phyloP scores from a whole-genome alignment of 495 filamentous ascomycete species.

The Zalerion maritima region DNA sequence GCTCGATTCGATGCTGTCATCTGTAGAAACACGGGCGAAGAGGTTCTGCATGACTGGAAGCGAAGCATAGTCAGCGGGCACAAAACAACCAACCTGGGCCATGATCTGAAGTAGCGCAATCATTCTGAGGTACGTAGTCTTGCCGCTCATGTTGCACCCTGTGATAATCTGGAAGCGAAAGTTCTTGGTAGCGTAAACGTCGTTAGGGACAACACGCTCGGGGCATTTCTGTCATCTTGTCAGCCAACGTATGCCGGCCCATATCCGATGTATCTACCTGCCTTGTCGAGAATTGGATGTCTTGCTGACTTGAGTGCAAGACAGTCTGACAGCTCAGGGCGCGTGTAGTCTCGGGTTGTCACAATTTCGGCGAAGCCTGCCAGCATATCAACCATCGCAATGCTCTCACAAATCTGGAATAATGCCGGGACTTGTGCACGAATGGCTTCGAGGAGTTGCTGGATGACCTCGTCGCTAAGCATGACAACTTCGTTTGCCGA shows the following conservation, averaged over 20 bases:
- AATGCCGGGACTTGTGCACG: conserved; percentile 51
- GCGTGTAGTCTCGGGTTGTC: conserved; percentile 62
- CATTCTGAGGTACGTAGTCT: conserved; percentile 84
- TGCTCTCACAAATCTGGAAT: conserved; percentile 67
- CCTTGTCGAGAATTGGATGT: conserved; percentile 73
- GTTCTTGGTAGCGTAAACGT: conserved; percentile 66
- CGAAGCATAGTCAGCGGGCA: conserved; percentile 70
- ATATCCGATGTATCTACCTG: conserved; percentile 19
- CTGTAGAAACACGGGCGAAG: conserved; percentile 72
- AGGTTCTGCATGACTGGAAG: conserved; percentile 71
- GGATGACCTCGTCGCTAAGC: conserved; percentile 59
- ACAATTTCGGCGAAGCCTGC: conserved; percentile 66
- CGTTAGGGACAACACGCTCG: conserved; percentile 59
- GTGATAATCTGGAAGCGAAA: conserved; percentile 85
- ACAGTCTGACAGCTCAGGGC: conserved; percentile 59
- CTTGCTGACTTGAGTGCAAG: conserved; percentile 68
- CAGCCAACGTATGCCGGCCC: neutral
- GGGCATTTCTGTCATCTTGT: conserved; percentile 11
- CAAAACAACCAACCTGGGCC: conserved; percentile 86
- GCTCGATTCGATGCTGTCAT: conserved; percentile 83
- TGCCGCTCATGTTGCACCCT: conserved; percentile 98
- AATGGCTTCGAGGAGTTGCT: conserved; percentile 52
- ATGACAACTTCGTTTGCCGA: conserved; percentile 67
- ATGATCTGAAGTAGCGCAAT: conserved; percentile 77
- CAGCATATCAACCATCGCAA: conserved; percentile 91